These are phyloP conservation scores for Backusella australiensis DNA, from an alignment of 192 early-diverging fungal genomes.

Conservation along the genomic window DNA sequence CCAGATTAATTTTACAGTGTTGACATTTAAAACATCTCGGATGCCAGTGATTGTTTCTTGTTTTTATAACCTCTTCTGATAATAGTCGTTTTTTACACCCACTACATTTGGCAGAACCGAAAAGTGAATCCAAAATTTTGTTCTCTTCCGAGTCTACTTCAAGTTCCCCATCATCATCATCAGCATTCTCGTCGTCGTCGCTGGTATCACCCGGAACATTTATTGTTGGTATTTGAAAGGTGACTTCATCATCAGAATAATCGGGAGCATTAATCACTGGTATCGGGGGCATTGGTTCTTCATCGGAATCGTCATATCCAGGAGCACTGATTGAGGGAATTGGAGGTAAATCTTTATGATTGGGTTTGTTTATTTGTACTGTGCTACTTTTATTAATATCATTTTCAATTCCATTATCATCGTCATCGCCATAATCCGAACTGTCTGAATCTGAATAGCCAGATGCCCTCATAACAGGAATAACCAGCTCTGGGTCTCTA, in stretches of 20 bases:
- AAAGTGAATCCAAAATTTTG: conserved; percentile 1
- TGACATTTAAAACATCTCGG: conserved; percentile 50
- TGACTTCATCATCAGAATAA: neutral
- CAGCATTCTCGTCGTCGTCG: neutral
- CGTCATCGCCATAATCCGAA: neutral
- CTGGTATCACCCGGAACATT: neutral
- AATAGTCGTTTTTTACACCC: conserved; percentile 43
- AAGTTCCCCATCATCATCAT: neutral
- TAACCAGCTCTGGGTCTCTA: neutral
- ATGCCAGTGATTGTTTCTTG: conserved; percentile 57
- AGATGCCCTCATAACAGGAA: neutral
- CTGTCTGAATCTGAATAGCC: neutral
- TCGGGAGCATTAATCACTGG: neutral
- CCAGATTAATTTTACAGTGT: conserved; percentile 41
- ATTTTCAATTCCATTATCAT: neutral
- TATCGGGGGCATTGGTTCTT: conserved; percentile 4
- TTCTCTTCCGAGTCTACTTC: neutral
- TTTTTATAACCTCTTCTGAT: conserved; percentile 42
- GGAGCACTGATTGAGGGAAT: neutral
- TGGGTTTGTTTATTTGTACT: neutral
- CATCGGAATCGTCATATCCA: neutral
- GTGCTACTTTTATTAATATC: neutral
- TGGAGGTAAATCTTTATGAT: neutral
- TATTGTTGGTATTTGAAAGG: neutral
- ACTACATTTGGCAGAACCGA: conserved; percentile 28